Evolutionary conservation across 2,329 filamentous ascomycete species (phyloP).

Genomic region (Cryphonectria japonica): DNA sequence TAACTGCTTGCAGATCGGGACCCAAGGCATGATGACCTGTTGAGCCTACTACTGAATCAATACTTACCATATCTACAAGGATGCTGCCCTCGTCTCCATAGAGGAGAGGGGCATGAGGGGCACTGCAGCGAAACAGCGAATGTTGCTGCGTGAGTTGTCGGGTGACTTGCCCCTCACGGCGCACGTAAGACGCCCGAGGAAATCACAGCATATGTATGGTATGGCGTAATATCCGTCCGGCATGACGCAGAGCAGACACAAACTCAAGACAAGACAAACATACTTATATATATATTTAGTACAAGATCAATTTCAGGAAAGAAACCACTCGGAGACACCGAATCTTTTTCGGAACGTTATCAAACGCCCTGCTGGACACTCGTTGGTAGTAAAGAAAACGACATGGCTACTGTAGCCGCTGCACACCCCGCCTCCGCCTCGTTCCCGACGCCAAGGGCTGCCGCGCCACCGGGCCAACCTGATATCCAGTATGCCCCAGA

Average conservation of each 20-base stretch:
- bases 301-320: neutral
- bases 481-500: slow-evolving; percentile 63
- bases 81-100: neutral
- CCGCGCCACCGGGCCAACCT: slow-evolving; percentile 52
- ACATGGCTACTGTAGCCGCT: slow-evolving; percentile 19
- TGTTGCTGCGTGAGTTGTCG: neutral
- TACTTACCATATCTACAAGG: neutral
- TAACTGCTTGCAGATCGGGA: neutral
- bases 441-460: slow-evolving; percentile 21
- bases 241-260: slow-evolving; percentile 20
- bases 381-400: neutral
- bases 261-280: neutral
- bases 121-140: neutral
- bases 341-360: neutral
- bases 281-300: neutral
- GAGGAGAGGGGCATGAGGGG: neutral
- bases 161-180: neutral
- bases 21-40: neutral
- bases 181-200: neutral
- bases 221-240: slow-evolving; percentile 24
- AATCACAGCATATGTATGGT: slow-evolving; percentile 6
- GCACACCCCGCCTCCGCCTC: slow-evolving; percentile 9
- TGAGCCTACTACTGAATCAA: neutral
- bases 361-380: neutral
- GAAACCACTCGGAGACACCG: neutral